Conservation (phyloP, 495 filamentous ascomycete species). For the Xylaria sp. region DNA sequence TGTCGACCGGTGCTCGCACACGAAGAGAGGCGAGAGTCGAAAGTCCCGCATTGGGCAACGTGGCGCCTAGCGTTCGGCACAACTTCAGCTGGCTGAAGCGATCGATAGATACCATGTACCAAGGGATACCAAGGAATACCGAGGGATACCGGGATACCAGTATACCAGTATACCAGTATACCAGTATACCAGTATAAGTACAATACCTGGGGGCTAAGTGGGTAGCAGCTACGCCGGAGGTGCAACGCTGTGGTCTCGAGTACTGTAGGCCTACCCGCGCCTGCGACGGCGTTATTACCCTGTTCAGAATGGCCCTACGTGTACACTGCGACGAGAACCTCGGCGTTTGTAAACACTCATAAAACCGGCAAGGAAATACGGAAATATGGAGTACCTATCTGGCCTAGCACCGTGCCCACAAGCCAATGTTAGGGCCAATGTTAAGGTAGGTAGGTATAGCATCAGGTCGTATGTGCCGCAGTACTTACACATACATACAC, state of each 20-base stretch:
- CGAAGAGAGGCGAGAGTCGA: too few species aligned
- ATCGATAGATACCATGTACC: too few species aligned
- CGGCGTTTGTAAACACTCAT: constrained; percentile 3
- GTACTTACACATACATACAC: background rate
- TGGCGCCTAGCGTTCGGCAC: constrained; percentile 20
- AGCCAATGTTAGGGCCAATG: too few species aligned
- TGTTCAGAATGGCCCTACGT: constrained; percentile 10
- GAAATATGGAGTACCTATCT: too few species aligned
- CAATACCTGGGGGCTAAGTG: background rate
- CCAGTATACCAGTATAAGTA: background rate
- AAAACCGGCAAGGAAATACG: background rate
- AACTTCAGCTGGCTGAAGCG: background rate
- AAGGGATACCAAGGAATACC: too few species aligned
- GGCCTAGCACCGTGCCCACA: background rate
- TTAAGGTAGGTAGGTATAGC: too few species aligned
- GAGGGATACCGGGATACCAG: too few species aligned
- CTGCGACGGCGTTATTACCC: constrained; percentile 23
- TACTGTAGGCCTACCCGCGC: constrained; percentile 2
- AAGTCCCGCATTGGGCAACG: constrained; percentile 11
- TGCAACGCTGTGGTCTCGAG: constrained; percentile 1
- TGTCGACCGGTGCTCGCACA: too few species aligned
- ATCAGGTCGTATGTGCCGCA: background rate
- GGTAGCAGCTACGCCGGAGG: constrained; percentile 3
- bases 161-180: background rate
- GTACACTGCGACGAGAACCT: background rate